Evolutionary conservation across 257 asterid genomes (phyloP).

Genomic region (Prunella vulgaris): DNA sequence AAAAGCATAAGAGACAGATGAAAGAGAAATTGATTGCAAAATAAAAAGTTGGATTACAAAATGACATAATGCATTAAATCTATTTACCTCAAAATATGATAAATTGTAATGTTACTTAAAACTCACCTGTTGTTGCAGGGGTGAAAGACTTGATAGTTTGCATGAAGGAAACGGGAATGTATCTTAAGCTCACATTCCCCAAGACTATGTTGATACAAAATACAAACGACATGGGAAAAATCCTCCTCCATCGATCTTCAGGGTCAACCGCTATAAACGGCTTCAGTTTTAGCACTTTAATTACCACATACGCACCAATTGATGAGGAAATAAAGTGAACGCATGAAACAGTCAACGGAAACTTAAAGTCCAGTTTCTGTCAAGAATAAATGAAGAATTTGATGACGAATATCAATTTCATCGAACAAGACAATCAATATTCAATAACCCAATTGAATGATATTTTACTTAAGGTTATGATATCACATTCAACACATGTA

Average conservation of each 20-base stretch:
- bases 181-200: conserved; percentile 76
- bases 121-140: conserved; percentile 77
- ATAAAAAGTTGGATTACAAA: not conserved
- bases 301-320: conserved; percentile 64
- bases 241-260: conserved; percentile 74
- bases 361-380: conserved; percentile 68
- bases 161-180: conserved; percentile 83
- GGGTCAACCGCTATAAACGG: conserved; percentile 65
- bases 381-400: not conserved
- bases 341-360: conserved; percentile 61
- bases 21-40: too few species aligned
- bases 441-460: not conserved
- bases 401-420: not conserved
- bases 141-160: conserved; percentile 84
- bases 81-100: not conserved
- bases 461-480: not conserved
- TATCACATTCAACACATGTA: not conserved
- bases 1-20: conserved; percentile 13
- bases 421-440: not conserved
- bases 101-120: conserved; percentile 7
- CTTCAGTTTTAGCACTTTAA: conserved; percentile 65
- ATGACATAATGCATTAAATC: not conserved
- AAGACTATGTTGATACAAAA: conserved; percentile 75
- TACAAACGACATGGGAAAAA: conserved; percentile 76
- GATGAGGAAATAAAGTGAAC: conserved; percentile 76